Evolutionary conservation across 2,329 filamentous ascomycete species (phyloP).

Genomic region (Talaromyces islandicus): DNA sequence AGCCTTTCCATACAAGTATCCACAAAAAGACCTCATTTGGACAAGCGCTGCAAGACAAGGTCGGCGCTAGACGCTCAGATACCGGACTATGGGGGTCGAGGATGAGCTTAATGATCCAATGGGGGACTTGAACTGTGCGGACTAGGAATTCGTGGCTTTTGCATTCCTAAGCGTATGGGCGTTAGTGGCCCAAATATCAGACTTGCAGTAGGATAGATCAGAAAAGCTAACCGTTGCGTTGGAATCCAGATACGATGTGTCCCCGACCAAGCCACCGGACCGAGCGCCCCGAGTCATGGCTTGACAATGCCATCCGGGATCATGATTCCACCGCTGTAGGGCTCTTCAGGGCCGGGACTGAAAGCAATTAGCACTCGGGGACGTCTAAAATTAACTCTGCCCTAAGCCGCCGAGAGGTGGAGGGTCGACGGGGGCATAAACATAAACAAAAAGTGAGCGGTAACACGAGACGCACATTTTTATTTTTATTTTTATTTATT

Average conservation of each 20-base stretch:
- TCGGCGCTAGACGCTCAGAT: slow-evolving; percentile 5
- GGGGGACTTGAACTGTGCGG: background rate
- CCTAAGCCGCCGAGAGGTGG: background rate
- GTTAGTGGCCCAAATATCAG: slow-evolving; percentile 8
- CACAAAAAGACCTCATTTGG: background rate
- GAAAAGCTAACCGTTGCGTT: slow-evolving; percentile 10
- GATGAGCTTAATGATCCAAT: slow-evolving; percentile 5
- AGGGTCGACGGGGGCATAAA: background rate
- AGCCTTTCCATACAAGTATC: background rate
- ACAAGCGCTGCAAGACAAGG: background rate
- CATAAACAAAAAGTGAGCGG: background rate
- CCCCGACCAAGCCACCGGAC: background rate
- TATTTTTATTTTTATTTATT: no score
- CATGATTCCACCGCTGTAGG: background rate
- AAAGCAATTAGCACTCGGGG: background rate
- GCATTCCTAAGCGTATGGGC: slow-evolving; percentile 8
- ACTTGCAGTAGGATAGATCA: slow-evolving; percentile 11
- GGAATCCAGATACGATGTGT: background rate
- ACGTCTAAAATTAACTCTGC: background rate
- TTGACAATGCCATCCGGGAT: background rate
- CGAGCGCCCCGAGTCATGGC: background rate
- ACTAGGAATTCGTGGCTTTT: slow-evolving; percentile 9
- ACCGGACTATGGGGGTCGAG: background rate
- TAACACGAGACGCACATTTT: background rate
- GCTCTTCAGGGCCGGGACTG: background rate